phyloP scores from a whole-genome alignment of 176 grass and related monocot genomes.

The Poa annua region DNA sequence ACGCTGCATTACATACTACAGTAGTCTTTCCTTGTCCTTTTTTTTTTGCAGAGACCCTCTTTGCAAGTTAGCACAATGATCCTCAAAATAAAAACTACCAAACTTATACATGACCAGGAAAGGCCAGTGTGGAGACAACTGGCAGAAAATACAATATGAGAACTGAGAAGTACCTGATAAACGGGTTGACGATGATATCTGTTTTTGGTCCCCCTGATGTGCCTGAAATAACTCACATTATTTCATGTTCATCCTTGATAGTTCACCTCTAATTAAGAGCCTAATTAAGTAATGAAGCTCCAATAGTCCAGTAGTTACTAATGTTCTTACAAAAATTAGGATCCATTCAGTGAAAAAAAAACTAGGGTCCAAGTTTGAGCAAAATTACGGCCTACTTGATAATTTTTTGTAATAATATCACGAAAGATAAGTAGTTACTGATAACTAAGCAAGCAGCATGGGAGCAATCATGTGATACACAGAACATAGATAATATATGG shows the following conservation, averaged over 20 bases:
- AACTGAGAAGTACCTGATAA: constrained; percentile 56
- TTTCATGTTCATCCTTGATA: constrained; percentile 27
- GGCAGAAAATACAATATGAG: constrained; percentile 16
- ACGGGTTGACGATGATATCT: constrained; percentile 49
- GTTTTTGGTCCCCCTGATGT: constrained; percentile 57
- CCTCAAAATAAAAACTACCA: neutral
- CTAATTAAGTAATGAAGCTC: neutral
- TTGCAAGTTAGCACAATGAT: constrained; percentile 12
- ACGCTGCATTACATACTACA: neutral
- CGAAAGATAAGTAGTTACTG: constrained; percentile 12
- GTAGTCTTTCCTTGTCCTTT: neutral
- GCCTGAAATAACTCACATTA: constrained; percentile 54
- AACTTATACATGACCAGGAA: constrained; percentile 20
- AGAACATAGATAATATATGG: constrained; percentile 37
- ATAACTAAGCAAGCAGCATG: constrained; percentile 16
- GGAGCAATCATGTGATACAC: constrained; percentile 28
- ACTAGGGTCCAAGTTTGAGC: neutral
- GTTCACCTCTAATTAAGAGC: constrained; percentile 2
- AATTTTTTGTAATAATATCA: neutral
- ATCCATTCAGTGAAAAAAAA: constrained; percentile 6
- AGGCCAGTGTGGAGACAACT: neutral
- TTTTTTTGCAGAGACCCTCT: constrained; percentile 21
- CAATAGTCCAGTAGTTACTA: neutral
- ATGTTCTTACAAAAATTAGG: constrained; percentile 7
- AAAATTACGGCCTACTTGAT: constrained; percentile 17